phyloP scores from a whole-genome alignment of 495 filamentous ascomycete species.

The Amphirosellinia nigrospora region DNA sequence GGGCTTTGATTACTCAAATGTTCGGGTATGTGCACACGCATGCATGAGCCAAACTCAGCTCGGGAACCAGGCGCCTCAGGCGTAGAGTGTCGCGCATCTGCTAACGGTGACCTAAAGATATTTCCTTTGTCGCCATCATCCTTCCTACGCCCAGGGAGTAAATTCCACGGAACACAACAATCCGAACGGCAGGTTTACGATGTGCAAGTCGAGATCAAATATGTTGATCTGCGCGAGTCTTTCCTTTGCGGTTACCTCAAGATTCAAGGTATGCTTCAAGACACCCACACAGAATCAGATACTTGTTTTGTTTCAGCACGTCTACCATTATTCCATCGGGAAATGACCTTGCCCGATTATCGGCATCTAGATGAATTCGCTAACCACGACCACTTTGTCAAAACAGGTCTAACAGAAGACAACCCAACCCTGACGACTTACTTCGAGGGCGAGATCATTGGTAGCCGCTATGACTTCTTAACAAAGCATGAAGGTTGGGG shows the following conservation, averaged over 20 bases:
- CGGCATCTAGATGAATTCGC: constrained; percentile 15
- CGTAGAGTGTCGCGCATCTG: background rate
- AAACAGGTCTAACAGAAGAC: constrained; percentile 85
- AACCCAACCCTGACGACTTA: constrained; percentile 97
- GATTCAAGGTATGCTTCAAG: constrained; percentile 78
- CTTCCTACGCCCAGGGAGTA: constrained; percentile 85
- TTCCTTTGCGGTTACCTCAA: constrained; percentile 94
- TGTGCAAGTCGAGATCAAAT: constrained; percentile 95
- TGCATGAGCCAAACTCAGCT: background rate
- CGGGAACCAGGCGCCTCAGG: background rate
- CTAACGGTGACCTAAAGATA: constrained; percentile 49
- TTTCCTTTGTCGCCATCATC: constrained; percentile 73
- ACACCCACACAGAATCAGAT: background rate
- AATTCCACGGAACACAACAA: constrained; percentile 87
- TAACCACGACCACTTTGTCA: constrained; percentile 20
- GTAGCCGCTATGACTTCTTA: constrained; percentile 89
- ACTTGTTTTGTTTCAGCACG: background rate
- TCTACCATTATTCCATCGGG: background rate
- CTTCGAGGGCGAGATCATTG: constrained; percentile 98
- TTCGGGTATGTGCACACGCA: constrained; percentile 58
- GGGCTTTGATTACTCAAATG: constrained; percentile 70
- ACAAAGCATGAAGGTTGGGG: constrained; percentile 93
- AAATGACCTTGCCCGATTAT: background rate
- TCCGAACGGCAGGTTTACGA: constrained; percentile 91
- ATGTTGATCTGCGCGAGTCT: constrained; percentile 93